Evolutionary conservation across 2,329 filamentous ascomycete species (phyloP), one percentile per base, ranked within the genome.

Genomic region (Microsporum canis): DNA sequence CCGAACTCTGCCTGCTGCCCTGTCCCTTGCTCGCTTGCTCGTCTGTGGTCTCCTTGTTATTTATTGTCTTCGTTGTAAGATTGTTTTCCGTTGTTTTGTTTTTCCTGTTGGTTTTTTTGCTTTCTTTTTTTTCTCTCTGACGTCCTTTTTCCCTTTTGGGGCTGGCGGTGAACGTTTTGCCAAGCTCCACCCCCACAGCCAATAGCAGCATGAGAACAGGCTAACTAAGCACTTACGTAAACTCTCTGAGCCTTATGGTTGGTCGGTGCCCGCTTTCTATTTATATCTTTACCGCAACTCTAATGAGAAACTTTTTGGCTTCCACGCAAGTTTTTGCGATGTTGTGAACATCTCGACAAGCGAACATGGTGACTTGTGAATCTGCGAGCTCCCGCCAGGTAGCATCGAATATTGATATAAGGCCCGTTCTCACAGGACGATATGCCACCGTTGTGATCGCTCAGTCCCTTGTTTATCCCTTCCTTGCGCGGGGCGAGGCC

Each of bases 211-310:
- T n/a, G 3, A 23, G 29, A 55, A 55, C 17, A 5, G 3, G 6
- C n/a, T 47, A 23, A 34, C 49, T 34, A n/a, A 34, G 49, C 49
- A 34, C 14, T 34, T 55, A 36, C 12, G 8, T 49, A 49, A 49
- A 10, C 3, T 5, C 7, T 49, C 12, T 8, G 10, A 3, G 49
- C 49, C 4, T 27, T 10, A 34, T 57, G 55, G 55, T 57, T 57
- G 55, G 55, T 10, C 29, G 17, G 36, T 3, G 17, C 2, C 10
- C 8, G 8, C 6, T 8, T 39, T 6, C 55, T 57, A 57, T 57
- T 57, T 41, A n/a, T 57, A 57, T 57, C 55, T 41, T 57, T 57
- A 57, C 55, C 55, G 55, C 55, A 57, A 41, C 55, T 57, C 41
- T 55, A 55, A 36, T 55, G 49, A 29, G 27, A 31, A 36, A 38